Evolutionary conservation across 2,329 filamentous ascomycete genomes (phyloP).

Genomic region (Grosmannia serpens): DNA sequence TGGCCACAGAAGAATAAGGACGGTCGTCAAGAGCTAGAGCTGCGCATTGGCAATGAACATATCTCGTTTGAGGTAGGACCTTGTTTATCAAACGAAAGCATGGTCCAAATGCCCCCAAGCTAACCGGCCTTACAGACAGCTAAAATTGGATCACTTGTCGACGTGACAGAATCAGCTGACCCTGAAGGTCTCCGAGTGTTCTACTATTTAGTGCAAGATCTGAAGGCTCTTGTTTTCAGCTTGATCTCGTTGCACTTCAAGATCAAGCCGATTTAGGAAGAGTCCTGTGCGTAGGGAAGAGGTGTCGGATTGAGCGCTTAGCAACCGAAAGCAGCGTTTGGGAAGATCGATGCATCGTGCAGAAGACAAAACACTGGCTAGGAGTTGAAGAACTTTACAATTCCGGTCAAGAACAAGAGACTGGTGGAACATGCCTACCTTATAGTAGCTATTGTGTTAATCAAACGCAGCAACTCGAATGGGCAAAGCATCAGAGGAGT

Average conservation of each 20-base stretch:
- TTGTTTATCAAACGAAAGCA: not conserved
- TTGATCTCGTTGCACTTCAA: conserved; percentile 97
- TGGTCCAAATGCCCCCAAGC: not conserved
- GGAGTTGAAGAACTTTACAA: too few species aligned
- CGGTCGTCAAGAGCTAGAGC: conserved; percentile 91
- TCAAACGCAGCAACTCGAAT: too few species aligned
- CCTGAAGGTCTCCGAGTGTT: conserved; percentile 94
- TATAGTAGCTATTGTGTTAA: too few species aligned
- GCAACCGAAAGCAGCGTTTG: too few species aligned
- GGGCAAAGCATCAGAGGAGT: too few species aligned
- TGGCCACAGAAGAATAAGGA: conserved; percentile 99
- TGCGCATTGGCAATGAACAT: conserved; percentile 84
- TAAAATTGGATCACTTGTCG: conserved; percentile 93
- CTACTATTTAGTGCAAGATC: conserved; percentile 95
- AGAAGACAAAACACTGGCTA: too few species aligned
- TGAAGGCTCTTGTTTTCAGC: conserved; percentile 94
- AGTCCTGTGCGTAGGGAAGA: not conserved
- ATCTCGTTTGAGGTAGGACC: conserved; percentile 83
- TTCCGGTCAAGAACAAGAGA: too few species aligned
- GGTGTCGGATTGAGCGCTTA: too few species aligned
- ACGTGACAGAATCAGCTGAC: conserved; percentile 91
- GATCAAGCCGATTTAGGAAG: conserved; percentile 59
- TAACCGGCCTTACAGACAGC: conserved; percentile 56
- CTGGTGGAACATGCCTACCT: too few species aligned
- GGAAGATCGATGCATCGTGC: too few species aligned